A percentile compares a stretch with the other conserved stretches of the same genome.
phyloP scores from a whole-genome alignment of 441 rosid species.

The Arabidopsis lyrata region DNA sequence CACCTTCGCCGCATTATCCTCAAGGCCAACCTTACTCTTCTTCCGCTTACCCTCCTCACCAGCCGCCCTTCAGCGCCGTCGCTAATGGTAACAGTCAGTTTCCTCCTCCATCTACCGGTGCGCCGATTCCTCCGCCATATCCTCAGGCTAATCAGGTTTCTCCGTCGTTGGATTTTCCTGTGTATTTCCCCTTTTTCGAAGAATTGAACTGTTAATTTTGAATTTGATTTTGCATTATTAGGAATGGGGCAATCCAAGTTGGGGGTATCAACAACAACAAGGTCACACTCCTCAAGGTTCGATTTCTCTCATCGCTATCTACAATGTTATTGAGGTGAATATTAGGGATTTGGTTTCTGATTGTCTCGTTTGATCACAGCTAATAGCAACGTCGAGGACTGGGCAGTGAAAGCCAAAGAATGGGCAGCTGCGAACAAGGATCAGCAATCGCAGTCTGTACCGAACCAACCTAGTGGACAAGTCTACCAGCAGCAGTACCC shows the following conservation, averaged over 20 bases:
- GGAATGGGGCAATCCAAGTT: slow-evolving; percentile 84
- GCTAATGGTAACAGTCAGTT: slow-evolving; percentile 51
- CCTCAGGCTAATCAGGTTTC: slow-evolving; percentile 58
- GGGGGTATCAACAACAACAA: slow-evolving; percentile 80
- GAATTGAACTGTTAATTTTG: slow-evolving; percentile 17
- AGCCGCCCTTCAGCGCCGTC: slow-evolving; percentile 52
- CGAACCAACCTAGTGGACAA: slow-evolving; percentile 52
- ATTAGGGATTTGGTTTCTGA: slow-evolving; percentile 35
- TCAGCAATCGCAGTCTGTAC: slow-evolving; percentile 62
- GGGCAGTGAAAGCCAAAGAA: slow-evolving; percentile 97
- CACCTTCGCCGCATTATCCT: slow-evolving; percentile 45
- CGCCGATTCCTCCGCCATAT: slow-evolving; percentile 53
- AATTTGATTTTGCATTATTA: slow-evolving; percentile 40
- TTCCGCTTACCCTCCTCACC: slow-evolving; percentile 54
- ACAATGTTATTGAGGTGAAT: slow-evolving; percentile 29
- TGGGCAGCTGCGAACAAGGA: slow-evolving; percentile 82
- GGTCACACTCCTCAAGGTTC: slow-evolving; percentile 62
- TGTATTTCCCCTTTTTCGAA: not conserved
- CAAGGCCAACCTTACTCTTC: slow-evolving; percentile 13
- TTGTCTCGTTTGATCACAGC: slow-evolving; percentile 48
- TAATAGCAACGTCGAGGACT: slow-evolving; percentile 72
- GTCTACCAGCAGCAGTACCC: slow-evolving; percentile 65
- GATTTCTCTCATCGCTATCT: slow-evolving; percentile 13
- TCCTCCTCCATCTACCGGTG: slow-evolving; percentile 56
- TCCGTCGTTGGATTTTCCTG: slow-evolving; percentile 12